These are phyloP conservation scores for Ceratocystis variospora DNA, from an alignment of 2,329 filamentous ascomycete species.

Conservation along the genomic window DNA sequence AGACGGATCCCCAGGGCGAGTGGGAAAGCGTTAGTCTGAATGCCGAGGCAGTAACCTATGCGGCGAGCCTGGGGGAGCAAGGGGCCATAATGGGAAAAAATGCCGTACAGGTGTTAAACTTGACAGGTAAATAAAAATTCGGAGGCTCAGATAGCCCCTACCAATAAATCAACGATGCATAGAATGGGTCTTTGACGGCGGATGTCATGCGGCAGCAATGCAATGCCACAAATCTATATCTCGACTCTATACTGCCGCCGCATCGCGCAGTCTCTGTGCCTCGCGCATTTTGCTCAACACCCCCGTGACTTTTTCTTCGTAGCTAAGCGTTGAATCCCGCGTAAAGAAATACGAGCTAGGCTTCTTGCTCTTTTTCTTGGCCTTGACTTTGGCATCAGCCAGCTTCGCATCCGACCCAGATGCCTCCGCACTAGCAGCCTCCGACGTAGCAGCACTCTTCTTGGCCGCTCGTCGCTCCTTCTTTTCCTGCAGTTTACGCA, in stretches of 20 bases:
- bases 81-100: constrained; percentile 46
- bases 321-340: constrained; percentile 18
- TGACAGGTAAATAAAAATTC: constrained; percentile 14
- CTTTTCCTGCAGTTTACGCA: constrained; percentile 19
- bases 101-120: constrained; percentile 38
- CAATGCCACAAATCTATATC: not conserved
- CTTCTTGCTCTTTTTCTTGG: constrained; percentile 17
- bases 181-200: not conserved
- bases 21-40: constrained; percentile 54
- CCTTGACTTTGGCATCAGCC: constrained; percentile 1
- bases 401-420: constrained; percentile 11
- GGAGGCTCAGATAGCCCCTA: not conserved
- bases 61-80: constrained; percentile 34
- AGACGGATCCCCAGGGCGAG: constrained; percentile 44
- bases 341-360: constrained; percentile 18
- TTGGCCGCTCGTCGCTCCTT: constrained; percentile 29
- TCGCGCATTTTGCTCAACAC: constrained; percentile 29
- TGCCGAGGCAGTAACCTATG: constrained; percentile 38
- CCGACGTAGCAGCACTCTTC: constrained; percentile 21
- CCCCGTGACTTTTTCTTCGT: constrained; percentile 20
- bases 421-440: constrained; percentile 16
- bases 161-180: not conserved
- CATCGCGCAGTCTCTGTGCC: constrained; percentile 26
- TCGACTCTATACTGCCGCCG: constrained; percentile 20
- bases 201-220: not conserved